Base-by-base conservation (phyloP, 2,329 filamentous ascomycete genomes). In the Alternaria ethzedia region DNA sequence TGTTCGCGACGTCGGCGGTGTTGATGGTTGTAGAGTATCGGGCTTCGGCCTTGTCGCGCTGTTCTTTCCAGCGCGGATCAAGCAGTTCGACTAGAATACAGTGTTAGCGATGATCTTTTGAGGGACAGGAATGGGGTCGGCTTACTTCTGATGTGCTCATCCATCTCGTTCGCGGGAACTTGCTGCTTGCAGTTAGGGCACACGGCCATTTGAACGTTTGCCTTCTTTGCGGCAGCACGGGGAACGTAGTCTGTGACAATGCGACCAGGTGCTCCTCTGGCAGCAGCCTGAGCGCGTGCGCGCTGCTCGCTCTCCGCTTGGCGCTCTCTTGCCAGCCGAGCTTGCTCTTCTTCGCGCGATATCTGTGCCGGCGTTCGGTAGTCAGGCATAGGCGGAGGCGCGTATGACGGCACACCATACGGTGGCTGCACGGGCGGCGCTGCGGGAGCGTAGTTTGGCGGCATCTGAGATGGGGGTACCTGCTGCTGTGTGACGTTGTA, bases 221-320 rank as follows among this genome's bases (percentile, higher is more conserved):
- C 85, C 75, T 87, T 89, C 75, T 88, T 90, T 50, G 90, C 89
- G 26, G 92, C 90, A 3, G 93, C 93, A 54, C 93, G 89, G 0
- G 95, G 94, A 17, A 97, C 91, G 77, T 97, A 97, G 80, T 97
- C 95, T 77, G 92, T 92, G 77, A 93, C 91, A 78, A 98, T 97
- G 79, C 94, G 95, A 30, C 85, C 86, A 46, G 87, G 84, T 51
- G 87, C 87, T 36, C 88, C 88, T 75, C 90, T 90, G 8, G 92
- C 90, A 62, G 93, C 91, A n/a, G 90, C 89, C 75, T 94, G 90
- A 10, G 91, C 90, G 70, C 92, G 90, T 64, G 94, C 90, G 75
- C 91, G 89, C 61, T 90, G 89, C 57, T 86, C 85, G 56, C 84
- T 85, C 36, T 82, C 81, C 69, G 82, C 82, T 54, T 79, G 77